phyloP scores from a whole-genome alignment of 176 grass and related monocot genomes.

The Triticum monococcum region DNA sequence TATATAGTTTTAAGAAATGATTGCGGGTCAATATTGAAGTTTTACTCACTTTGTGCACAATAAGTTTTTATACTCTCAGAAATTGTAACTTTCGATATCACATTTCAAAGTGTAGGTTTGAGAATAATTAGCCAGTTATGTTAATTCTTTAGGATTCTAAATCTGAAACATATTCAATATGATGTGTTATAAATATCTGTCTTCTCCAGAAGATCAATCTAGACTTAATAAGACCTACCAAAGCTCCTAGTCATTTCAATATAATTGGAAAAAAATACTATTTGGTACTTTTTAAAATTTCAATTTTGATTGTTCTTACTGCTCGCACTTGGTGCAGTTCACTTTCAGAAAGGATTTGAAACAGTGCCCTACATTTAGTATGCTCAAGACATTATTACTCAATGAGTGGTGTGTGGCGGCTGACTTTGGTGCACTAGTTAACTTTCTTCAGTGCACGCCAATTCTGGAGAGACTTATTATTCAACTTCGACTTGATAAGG shows the following conservation, averaged over 20 bases:
- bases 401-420: conserved; percentile 6
- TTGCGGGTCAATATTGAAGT: no score
- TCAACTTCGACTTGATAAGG: conserved; percentile 7
- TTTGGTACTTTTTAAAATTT: neutral
- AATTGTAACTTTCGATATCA: no score
- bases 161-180: no score
- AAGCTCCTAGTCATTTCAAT: neutral
- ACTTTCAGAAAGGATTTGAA: conserved; percentile 17
- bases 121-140: no score
- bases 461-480: conserved; percentile 9
- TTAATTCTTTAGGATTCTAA: no score
- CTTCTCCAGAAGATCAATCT: neutral
- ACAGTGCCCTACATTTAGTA: conserved; percentile 5
- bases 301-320: neutral
- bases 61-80: no score
- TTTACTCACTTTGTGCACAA: no score
- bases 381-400: conserved; percentile 7
- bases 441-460: neutral
- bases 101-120: no score
- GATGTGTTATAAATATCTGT: neutral
- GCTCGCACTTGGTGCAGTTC: neutral
- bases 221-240: neutral
- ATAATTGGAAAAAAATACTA: neutral
- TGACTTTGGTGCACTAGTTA: neutral
- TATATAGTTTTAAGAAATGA: no score